Evolutionary conservation across 78 protist genomes (phyloP), one percentile per base, ranked within the genome.

Genomic region (Diacronema lutheri): DNA sequence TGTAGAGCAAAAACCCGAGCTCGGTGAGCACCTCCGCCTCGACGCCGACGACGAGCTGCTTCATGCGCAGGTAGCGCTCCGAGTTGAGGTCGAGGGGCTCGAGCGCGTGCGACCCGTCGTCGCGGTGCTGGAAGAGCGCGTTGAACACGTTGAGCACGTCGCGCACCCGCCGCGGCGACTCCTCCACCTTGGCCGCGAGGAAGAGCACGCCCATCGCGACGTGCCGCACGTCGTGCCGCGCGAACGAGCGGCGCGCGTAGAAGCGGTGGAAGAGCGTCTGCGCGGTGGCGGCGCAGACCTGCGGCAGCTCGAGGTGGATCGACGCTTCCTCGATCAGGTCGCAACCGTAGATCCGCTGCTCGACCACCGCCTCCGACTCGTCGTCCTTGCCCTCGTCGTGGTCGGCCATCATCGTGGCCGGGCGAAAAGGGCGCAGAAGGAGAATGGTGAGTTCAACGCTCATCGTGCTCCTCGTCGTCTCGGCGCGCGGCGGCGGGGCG

Each of bases 251-350:
- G 14, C 9, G 6, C 25, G 35, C 44, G 62, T 74, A 74, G 81
- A 74, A 74, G 37, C 81, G 81, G 64, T 74, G 81, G 81, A 74
- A 74, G n/a, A 44, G 46, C 33, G 50, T 41, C 64, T 50, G 62
- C 58, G 64, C 81, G 21, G 62, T 46, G 7, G 81, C 19, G 23
- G 29, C n/a, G 5, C 13, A 40, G 19, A 74, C 81, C 64, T 74
- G 81, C 26, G 81, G 81, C 23, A 74, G 62, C 31, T 7, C 10
- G 25, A 74, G 81, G 29, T n/a, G 0, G n/a, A 74, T 74, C 14
- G 35, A 62, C 60, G 41, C 41, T 41, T 74, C 9, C 64, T 74
- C 64, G 81, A 74, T 74, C 26, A 41, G 41, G 37, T 74, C 64
- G 81, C 81, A 46, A 21, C 65, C 81, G 81, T 19, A 74, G 6